A percentile compares a stretch with the other conserved stretches of the same genome.
Evolutionary conservation across 306 rosid species (phyloP).

Genomic region (Citrullus colocynthis): DNA sequence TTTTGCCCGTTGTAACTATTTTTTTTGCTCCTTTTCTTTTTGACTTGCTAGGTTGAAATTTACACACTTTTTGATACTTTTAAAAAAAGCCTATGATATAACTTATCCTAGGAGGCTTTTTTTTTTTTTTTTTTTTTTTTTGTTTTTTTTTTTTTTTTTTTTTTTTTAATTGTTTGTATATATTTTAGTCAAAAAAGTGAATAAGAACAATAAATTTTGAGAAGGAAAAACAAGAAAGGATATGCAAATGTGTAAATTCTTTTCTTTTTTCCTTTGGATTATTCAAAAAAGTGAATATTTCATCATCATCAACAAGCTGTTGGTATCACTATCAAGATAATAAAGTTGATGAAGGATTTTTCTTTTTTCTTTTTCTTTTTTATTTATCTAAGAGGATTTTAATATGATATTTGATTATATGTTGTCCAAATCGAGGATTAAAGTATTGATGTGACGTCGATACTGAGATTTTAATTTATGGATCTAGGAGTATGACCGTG

Average conservation of each 20-base stretch:
- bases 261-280: background rate
- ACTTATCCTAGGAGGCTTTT: background rate
- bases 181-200: background rate
- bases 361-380: background rate
- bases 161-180: background rate
- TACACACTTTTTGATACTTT: background rate
- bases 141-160: too few relatives aligned
- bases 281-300: background rate
- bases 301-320: background rate
- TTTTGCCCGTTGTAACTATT: background rate
- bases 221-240: background rate
- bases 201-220: background rate
- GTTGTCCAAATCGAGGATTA: too few relatives aligned
- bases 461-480: too few relatives aligned
- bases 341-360: background rate
- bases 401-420: too few relatives aligned
- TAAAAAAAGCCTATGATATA: background rate
- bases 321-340: background rate
- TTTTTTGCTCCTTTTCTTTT: background rate
- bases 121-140: too few relatives aligned
- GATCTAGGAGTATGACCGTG: too few relatives aligned
- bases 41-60: background rate
- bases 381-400: too few relatives aligned
- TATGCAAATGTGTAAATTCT: background rate
- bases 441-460: too few relatives aligned